Percentiles rank a stretch among this genome's conserved stretches.
These are phyloP conservation scores for Takashimella koratensis DNA, from an alignment of 1,284 basidiomycete genomes.

Conservation along the genomic window DNA sequence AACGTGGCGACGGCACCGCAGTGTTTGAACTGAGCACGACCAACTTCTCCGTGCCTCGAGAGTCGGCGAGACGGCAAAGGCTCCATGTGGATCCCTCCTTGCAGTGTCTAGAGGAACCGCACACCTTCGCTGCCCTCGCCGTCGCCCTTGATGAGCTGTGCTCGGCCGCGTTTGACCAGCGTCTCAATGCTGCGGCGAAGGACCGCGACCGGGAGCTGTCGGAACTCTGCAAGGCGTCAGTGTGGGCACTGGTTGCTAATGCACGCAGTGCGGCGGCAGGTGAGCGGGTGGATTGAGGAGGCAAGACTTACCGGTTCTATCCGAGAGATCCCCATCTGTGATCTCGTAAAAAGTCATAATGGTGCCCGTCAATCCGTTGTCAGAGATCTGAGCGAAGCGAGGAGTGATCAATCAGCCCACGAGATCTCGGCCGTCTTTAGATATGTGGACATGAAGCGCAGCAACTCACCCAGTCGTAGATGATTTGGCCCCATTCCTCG, in stretches of 20 bases:
- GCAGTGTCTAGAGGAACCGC: slow-evolving; percentile 51
- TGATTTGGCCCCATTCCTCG: slow-evolving; percentile 53
- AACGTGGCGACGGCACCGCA: too few species aligned
- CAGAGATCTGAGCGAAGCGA: slow-evolving; percentile 42
- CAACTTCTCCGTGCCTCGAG: too few species aligned
- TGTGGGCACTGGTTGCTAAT: too few species aligned
- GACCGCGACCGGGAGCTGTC: slow-evolving; percentile 47
- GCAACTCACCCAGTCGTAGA: slow-evolving; percentile 53
- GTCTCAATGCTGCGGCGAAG: slow-evolving; percentile 51
- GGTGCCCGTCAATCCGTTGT: slow-evolving; percentile 52
- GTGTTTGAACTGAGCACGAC: too few species aligned
- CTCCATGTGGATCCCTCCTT: too few species aligned
- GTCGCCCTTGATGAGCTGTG: slow-evolving; percentile 52
- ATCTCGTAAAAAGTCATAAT: slow-evolving; percentile 58
- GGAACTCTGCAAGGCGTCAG: slow-evolving; percentile 48
- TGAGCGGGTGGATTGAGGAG: too few species aligned
- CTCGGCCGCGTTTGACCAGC: slow-evolving; percentile 52
- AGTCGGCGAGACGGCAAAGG: too few species aligned
- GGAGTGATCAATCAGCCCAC: too few species aligned
- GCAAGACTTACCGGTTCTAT: slow-evolving; percentile 38
- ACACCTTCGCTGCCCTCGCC: slow-evolving; percentile 53
- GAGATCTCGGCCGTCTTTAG: too few species aligned
- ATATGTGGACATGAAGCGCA: not conserved
- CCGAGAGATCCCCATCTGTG: slow-evolving; percentile 52
- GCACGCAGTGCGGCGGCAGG: too few species aligned